Evolutionary conservation across 2,329 filamentous ascomycete genomes (phyloP), one percentile per base, ranked within the genome.

Genomic region (Shiraia sp.): DNA sequence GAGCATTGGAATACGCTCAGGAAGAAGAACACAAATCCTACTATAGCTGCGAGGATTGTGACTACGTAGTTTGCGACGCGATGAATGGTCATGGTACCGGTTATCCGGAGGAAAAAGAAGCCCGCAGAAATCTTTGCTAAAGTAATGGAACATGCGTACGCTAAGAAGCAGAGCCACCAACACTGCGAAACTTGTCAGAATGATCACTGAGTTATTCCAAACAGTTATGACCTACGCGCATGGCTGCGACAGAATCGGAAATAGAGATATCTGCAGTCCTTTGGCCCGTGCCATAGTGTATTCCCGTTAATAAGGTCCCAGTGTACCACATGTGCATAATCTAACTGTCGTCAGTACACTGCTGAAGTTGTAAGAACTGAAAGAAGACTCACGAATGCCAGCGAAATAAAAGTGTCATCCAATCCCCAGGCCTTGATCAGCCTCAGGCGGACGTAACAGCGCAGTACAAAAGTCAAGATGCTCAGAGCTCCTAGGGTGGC

Each of bases 21-120:
- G 47, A 78, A 73, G 53, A 74, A 73, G 49, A 75, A 79, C 22
- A 72, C 59, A 3, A 72, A 55, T 2, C 76, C 73, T 32, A 75
- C 62, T 6, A 71, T 30, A 2, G 66, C 59, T 3, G 74, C 69
- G 15, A 72, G 49, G 4, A 55, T 48, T 34, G 78, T 72, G 29
- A 76, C 67, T 7, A 54, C 42, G 47, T 72, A 72, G 19, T 78
- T 69, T 44, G 76, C 70, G 41, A 63, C 58, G 31, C 66, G 61
- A 40, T 79, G 75, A 0, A 63, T 14, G 19, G 49, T 59, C n/a
- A 66, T 66, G 36, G 73, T 63, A 5, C 65, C 59, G 1, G 74
- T 72, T 22, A 79, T 69, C 36, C 76, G 73, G 12, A 79, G 68
- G 27, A 79, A 68, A 37, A 78, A 76, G n/a, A 77, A 58, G 9